Evolutionary conservation across 2,329 filamentous ascomycete genomes (phyloP).

Genomic region (Trichoderma arundinaceum): DNA sequence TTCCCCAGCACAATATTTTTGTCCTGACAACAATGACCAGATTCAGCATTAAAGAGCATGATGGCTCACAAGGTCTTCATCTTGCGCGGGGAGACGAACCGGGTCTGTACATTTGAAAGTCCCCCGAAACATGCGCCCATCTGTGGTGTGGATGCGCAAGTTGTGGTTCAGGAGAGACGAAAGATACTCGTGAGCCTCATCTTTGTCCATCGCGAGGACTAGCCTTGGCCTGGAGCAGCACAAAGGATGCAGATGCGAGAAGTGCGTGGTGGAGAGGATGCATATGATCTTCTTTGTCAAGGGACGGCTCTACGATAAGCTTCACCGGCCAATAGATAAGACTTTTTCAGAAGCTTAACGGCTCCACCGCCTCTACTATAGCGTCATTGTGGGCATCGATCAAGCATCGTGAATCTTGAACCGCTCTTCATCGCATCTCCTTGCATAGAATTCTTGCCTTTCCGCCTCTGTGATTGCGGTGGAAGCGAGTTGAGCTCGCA

Average conservation of each 20-base stretch:
- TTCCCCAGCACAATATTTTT: slow-evolving; percentile 84
- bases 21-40: slow-evolving; percentile 60
- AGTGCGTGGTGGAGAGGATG: slow-evolving; percentile 5
- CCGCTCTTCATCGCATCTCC: neutral
- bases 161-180: slow-evolving; percentile 75
- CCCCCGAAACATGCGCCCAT: slow-evolving; percentile 87
- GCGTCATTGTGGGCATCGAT: slow-evolving; percentile 19
- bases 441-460: neutral
- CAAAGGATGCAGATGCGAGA: slow-evolving; percentile 7
- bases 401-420: slow-evolving; percentile 29
- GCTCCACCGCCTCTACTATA: slow-evolving; percentile 8
- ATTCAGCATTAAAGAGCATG: neutral
- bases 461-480: neutral
- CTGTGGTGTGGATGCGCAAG: slow-evolving; percentile 78
- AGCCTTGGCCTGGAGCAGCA: slow-evolving; percentile 2
- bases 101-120: slow-evolving; percentile 94
- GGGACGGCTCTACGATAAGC: slow-evolving; percentile 3
- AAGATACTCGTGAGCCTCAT: slow-evolving; percentile 62
- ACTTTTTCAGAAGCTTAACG: neutral
- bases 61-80: neutral
- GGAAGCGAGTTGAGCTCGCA: slow-evolving; percentile 19
- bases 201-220: slow-evolving; percentile 51
- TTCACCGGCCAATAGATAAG: slow-evolving; percentile 24
- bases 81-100: slow-evolving; percentile 57
- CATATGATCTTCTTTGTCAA: neutral